Base-by-base conservation (phyloP, 176 grass and related monocot genomes). In the Triticum dicoccoides region DNA sequence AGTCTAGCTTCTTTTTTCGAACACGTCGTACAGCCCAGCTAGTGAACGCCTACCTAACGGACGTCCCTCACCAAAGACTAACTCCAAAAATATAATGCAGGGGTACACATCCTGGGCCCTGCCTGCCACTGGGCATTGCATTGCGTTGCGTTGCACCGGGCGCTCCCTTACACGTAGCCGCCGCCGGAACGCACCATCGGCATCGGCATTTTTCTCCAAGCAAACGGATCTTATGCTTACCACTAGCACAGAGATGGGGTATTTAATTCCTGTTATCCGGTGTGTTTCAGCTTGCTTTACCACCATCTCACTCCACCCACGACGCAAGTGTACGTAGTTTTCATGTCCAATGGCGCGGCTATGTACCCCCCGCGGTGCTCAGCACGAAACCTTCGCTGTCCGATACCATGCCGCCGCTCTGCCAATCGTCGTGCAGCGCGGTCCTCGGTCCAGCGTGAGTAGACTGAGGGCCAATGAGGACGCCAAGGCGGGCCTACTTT, bases 281-380 rank as follows among this genome's bases (percentile, higher is more conserved):
- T 32, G 20, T 47, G 20, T 37, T 33, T 85, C 30, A 34, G 61
- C 68, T 81, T 42, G 61, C 82, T 81, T 89, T 81, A 58, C n/a
- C 77, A 24, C 32, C 33, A 68, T 67, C 70, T 42, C 32, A 44
- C 79, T 82, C 79, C 79, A 77, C 79, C 24, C 69, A 52, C 38
- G 12, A 35, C 29, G 34, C 33, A 49, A 71, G 35, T 27, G 29
- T 51, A 65, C 27, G 34, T 44, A 64, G 54, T 52, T 51, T 73
- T 80, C 59, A 29, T 59, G 18, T 61, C 33, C 23, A 30, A 39
- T 10, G 68, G 10, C 11, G 21, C 14, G 37, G 14, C 66, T 4
- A 69, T 68, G 34, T 37, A 37, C 33, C 4, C 11, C 13, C 11
- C 13, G 62, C 25, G 63, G 4, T 30, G 25, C 63, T 30, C 0